phyloP scores from a whole-genome alignment of 2,329 filamentous ascomycete species.

The Claviceps pusilla region DNA sequence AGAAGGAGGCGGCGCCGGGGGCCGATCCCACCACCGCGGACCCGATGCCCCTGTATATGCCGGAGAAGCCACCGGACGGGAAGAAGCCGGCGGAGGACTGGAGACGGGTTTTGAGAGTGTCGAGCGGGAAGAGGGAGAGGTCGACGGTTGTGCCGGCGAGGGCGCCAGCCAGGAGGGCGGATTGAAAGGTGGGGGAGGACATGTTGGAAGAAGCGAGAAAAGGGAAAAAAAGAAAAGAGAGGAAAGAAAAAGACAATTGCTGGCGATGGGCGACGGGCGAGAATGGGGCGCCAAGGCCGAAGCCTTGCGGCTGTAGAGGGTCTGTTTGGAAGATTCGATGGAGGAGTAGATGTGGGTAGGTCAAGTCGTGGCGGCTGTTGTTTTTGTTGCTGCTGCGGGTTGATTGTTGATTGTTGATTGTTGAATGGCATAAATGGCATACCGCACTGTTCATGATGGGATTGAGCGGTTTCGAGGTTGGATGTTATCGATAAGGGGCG shows the following conservation, averaged over 20 bases:
- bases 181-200: slow-evolving; percentile 33
- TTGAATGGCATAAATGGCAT: no score
- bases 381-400: background rate
- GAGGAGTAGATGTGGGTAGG: background rate
- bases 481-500: background rate
- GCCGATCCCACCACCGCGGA: slow-evolving; percentile 81
- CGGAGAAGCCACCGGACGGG: slow-evolving; percentile 70
- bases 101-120: slow-evolving; percentile 95
- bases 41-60: slow-evolving; percentile 86
- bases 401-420: no score
- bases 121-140: slow-evolving; percentile 90
- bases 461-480: background rate
- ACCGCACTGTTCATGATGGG: no score
- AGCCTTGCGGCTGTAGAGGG: background rate
- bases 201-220: background rate
- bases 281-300: background rate
- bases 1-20: slow-evolving; percentile 90
- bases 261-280: background rate
- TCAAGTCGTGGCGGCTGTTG: background rate
- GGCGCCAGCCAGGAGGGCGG: slow-evolving; percentile 63
- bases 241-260: no score
- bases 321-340: background rate
- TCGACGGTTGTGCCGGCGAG: slow-evolving; percentile 92
- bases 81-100: slow-evolving; percentile 70
- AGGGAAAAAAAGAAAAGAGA: no score